phyloP scores from a whole-genome alignment of 2,329 filamentous ascomycete species.

The Xylogone sp. region DNA sequence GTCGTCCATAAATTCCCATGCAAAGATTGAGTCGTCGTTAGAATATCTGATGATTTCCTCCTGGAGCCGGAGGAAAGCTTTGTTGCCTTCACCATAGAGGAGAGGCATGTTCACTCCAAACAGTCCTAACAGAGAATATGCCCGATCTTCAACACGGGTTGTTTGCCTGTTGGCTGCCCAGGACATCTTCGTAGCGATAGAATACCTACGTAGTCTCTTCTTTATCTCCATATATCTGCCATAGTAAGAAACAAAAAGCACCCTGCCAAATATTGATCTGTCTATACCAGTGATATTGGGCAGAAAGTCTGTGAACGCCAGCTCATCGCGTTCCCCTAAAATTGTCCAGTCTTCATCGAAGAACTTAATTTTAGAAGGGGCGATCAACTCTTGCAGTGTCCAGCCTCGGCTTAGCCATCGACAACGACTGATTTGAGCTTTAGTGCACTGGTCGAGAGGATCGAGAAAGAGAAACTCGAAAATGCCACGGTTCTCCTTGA shows the following conservation, averaged over 20 bases:
- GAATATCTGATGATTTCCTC: conserved; percentile 24
- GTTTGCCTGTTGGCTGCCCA: conserved; percentile 35
- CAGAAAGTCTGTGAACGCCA: not conserved
- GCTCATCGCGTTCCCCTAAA: not conserved
- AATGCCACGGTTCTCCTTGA: not conserved
- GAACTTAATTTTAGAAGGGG: not conserved
- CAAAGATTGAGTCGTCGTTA: conserved; percentile 32
- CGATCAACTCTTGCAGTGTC: conserved; percentile 6
- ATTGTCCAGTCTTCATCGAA: not conserved
- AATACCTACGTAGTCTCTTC: not conserved
- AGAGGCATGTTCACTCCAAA: conserved; percentile 40
- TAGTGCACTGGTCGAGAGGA: no score
- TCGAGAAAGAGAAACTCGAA: not conserved
- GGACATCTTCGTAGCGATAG: conserved; percentile 20
- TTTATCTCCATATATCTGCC: no score
- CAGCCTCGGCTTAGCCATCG: conserved; percentile 6
- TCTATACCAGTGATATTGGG: not conserved
- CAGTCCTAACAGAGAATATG: conserved; percentile 39
- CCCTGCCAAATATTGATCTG: not conserved
- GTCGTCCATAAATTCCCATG: no score
- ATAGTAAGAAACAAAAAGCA: no score
- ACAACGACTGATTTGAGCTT: no score
- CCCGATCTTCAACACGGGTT: conserved; percentile 33
- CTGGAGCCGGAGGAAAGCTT: conserved; percentile 26
- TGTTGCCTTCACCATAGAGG: conserved; percentile 34